A percentile compares a stretch with the other conserved stretches of the same genome.
Conservation (phyloP, 2,329 filamentous ascomycete species). For the Sarocladium oryzae region DNA sequence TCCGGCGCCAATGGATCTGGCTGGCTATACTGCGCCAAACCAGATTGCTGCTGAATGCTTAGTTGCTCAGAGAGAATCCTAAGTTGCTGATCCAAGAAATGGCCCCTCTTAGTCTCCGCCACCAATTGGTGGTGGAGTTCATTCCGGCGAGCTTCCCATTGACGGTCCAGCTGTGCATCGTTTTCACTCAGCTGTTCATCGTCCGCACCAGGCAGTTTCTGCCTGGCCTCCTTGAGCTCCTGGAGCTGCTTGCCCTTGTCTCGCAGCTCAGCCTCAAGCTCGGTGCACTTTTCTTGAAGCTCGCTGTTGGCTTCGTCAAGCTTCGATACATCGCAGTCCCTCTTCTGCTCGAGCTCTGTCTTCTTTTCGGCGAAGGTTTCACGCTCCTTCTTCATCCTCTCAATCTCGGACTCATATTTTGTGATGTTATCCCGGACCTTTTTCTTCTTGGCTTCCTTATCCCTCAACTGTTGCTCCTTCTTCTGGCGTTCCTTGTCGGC, state of each 20-base stretch:
- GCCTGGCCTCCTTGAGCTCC: conserved; percentile 63
- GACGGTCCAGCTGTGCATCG: conserved; percentile 44
- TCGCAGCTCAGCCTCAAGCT: conserved; percentile 66
- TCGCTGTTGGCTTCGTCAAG: conserved; percentile 50
- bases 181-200: conserved; percentile 50
- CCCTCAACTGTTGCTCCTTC: conserved; percentile 64
- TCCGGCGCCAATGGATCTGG: conserved; percentile 33
- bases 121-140: conserved; percentile 45
- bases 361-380: conserved; percentile 49
- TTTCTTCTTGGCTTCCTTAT: conserved; percentile 61
- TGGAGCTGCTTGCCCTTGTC: conserved; percentile 63
- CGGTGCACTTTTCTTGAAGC: conserved; percentile 57
- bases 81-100: conserved; percentile 40
- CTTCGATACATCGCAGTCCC: conserved; percentile 43
- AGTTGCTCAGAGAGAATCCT: conserved; percentile 42
- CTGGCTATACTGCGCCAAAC: conserved; percentile 38
- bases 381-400: conserved; percentile 51
- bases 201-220: conserved; percentile 55
- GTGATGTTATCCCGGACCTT: conserved; percentile 65
- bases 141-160: conserved; percentile 48
- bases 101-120: conserved; percentile 39
- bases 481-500: conserved; percentile 73
- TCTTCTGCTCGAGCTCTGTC: conserved; percentile 41
- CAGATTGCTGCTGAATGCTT: conserved; percentile 35
- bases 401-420: conserved; percentile 60